Conservation (phyloP, 495 filamentous ascomycete genomes). For the Friedmanniomyces simplex region DNA sequence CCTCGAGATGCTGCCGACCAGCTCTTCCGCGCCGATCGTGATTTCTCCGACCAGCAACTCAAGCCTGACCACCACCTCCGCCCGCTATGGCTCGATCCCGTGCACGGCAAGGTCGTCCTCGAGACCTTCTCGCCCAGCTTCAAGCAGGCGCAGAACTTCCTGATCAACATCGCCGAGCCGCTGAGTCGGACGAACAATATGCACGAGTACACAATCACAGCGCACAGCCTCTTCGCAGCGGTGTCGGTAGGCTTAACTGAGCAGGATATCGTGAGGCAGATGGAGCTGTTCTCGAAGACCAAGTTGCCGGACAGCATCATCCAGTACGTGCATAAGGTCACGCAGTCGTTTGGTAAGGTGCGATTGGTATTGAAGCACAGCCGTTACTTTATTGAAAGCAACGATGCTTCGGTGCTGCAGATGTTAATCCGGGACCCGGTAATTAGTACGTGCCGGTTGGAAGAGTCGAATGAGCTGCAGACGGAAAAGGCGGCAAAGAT, state of each 20-base stretch:
- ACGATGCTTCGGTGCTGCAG: constrained; percentile 75
- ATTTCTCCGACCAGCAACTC: constrained; percentile 69
- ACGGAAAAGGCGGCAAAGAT: constrained; percentile 75
- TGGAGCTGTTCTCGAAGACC: constrained; percentile 82
- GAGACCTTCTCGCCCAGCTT: constrained; percentile 88
- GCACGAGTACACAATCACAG: constrained; percentile 86
- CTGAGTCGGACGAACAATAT: constrained; percentile 75
- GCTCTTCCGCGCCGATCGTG: constrained; percentile 51
- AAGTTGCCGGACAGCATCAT: constrained; percentile 67
- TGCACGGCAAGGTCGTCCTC: constrained; percentile 76
- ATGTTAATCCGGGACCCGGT: constrained; percentile 63
- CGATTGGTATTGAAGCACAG: constrained; percentile 92
- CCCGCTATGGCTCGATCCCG: constrained; percentile 85
- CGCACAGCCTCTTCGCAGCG: constrained; percentile 88
- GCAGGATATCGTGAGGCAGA: constrained; percentile 76
- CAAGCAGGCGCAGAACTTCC: constrained; percentile 79
- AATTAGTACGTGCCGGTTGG: constrained; percentile 53
- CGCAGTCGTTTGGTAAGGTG: constrained; percentile 86
- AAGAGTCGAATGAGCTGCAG: constrained; percentile 59
- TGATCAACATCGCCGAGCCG: constrained; percentile 92
- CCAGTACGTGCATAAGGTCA: constrained; percentile 70
- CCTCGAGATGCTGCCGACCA: constrained; percentile 34
- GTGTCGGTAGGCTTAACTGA: constrained; percentile 83
- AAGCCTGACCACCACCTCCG: constrained; percentile 83
- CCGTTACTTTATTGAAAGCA: constrained; percentile 84